phyloP scores from a whole-genome alignment of 148 eudicot species.

The Rhododendron vialii region DNA sequence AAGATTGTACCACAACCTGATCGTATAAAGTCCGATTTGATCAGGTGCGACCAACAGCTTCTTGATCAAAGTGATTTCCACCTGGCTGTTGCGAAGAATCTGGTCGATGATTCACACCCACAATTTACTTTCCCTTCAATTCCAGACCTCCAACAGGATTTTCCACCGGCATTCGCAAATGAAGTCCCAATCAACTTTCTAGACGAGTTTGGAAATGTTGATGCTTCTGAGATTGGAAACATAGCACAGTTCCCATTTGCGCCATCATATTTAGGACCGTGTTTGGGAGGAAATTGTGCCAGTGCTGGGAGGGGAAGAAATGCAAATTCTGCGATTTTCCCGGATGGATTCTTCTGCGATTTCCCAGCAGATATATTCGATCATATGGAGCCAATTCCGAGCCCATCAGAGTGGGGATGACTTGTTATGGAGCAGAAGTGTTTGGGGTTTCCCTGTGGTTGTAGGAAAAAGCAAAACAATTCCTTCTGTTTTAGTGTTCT shows the following conservation, averaged over 20 bases:
- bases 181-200: conserved; percentile 32
- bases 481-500: not conserved
- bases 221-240: conserved; percentile 17
- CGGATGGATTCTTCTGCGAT: conserved; percentile 64
- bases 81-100: conserved; percentile 18
- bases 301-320: conserved; percentile 15
- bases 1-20: conserved; percentile 21
- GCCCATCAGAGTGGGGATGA: conserved; percentile 54
- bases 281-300: conserved; percentile 11
- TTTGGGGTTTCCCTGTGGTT: not conserved
- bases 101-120: conserved; percentile 6
- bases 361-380: conserved; percentile 79
- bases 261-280: conserved; percentile 24
- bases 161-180: conserved; percentile 23
- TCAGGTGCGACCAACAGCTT: conserved; percentile 16
- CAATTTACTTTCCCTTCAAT: conserved; percentile 16
- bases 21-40: conserved; percentile 4
- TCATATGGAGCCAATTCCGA: conserved; percentile 53
- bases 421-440: not conserved
- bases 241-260: conserved; percentile 14
- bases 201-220: conserved; percentile 28
- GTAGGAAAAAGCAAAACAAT: not conserved
- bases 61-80: conserved; percentile 15
- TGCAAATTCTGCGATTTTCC: conserved; percentile 23
- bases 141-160: conserved; percentile 18